Base-by-base conservation (phyloP, 495 filamentous ascomycete genomes). In the Hypoxylon lienhwacheense region DNA sequence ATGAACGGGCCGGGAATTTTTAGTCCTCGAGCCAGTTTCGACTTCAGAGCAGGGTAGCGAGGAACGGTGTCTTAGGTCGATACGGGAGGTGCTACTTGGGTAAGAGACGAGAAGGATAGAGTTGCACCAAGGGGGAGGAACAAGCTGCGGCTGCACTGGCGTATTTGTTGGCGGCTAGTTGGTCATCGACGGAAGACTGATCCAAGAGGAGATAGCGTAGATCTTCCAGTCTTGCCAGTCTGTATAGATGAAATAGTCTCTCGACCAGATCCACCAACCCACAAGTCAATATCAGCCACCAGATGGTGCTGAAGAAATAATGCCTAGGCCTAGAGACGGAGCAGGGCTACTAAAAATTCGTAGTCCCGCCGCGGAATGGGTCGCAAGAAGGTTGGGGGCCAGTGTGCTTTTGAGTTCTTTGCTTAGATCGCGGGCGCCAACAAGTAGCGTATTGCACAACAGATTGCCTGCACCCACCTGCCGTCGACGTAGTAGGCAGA, bases 161-260 rank as follows among this genome's bases (percentile, higher is more conserved):
- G 65, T 63, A 60, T 68, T 59, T 64, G 67, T 67, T 64, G 48
- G 64, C 55, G 57, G 67, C 66, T 66, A 60, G 54, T 55, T 61
- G 46, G 43, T 64, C 49, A 57, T 43, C 51, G 35, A 55, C 47
- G 41, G 47, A 33, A 59, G 19, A 48, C 22, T 53, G 54, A 53
- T 58, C 56, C 59, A 48, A 31, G 29, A 47, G 26, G 28, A 54
- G 46, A 55, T 63, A 56, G 52, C 32, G 52, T 62, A 64, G 57
- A 62, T 58, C 48, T 59, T 51, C 28, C 49, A 45, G 48, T 43
- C 43, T 43, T 47, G 39, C 51, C 33, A 46, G 33, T 24, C 36
- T 54, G 44, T 60, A 48, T 36, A 49, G 56, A 47, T 37, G 40
- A 61, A 55, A 61, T 61, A 61, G 57, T 52, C 57, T 54, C 25